These are phyloP conservation scores for Huntiella moniliformis DNA, from an alignment of 2,329 filamentous ascomycete genomes.

Conservation along the genomic window DNA sequence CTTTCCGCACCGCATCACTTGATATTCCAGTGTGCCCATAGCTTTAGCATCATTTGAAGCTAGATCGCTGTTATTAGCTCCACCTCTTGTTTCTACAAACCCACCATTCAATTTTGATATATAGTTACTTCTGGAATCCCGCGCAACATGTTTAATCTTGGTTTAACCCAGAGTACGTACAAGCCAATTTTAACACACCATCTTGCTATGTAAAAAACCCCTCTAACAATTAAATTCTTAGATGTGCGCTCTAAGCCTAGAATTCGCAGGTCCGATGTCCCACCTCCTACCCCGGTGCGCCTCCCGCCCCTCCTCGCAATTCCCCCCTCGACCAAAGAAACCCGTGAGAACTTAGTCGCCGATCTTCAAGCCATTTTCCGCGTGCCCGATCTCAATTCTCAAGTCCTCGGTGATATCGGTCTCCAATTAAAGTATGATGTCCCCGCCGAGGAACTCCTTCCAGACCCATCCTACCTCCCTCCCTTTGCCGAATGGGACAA, in stretches of 20 bases:
- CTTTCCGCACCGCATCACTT: too few species aligned
- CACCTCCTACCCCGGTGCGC: constrained; percentile 35
- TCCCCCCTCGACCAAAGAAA: constrained; percentile 15
- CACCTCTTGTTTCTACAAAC: too few species aligned
- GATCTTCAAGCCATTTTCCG: constrained; percentile 36
- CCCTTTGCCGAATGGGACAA: constrained; percentile 33
- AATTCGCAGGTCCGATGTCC: constrained; percentile 31
- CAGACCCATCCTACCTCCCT: constrained; percentile 33
- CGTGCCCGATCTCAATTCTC: constrained; percentile 27
- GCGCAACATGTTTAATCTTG: too few species aligned
- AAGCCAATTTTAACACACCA: neutral
- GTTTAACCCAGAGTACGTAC: too few species aligned
- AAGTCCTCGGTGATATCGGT: constrained; percentile 38
- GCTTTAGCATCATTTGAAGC: too few species aligned
- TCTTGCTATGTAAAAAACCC: neutral
- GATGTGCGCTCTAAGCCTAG: constrained; percentile 12
- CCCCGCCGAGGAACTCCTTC: constrained; percentile 30
- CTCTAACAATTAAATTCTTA: neutral
- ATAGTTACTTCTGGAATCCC: too few species aligned
- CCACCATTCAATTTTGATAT: too few species aligned
- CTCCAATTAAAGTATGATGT: constrained; percentile 35
- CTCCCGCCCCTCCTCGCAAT: constrained; percentile 22
- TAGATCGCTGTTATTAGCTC: too few species aligned
- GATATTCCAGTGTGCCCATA: too few species aligned
- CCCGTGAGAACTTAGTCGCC: constrained; percentile 24